Percentiles rank a stretch among this genome's conserved stretches.
phyloP scores from a whole-genome alignment of 139 green algal genomes.

The Coelastrella sp. region DNA sequence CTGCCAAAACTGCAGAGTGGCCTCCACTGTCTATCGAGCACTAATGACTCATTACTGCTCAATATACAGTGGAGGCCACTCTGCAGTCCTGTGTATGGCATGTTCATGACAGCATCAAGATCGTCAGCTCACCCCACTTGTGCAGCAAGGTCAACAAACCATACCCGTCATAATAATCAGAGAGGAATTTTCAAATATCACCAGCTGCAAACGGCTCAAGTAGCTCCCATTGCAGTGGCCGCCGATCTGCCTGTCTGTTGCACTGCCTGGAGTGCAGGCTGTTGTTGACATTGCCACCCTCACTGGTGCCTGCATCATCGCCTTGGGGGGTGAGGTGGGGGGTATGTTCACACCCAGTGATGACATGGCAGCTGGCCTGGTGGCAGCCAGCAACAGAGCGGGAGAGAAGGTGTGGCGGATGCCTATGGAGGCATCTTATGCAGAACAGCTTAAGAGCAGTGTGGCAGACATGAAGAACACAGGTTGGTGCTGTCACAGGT shows the following conservation, averaged over 20 bases:
- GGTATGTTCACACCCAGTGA: slow-evolving; percentile 87
- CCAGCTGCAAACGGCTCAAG: too few species aligned
- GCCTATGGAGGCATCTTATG: slow-evolving; percentile 93
- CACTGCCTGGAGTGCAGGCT: slow-evolving; percentile 21
- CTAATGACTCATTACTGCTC: too few species aligned
- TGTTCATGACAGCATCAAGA: too few species aligned
- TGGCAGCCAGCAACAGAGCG: slow-evolving; percentile 53
- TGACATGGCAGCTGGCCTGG: slow-evolving; percentile 62
- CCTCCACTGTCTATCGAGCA: too few species aligned
- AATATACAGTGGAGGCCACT: too few species aligned
- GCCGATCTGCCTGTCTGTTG: not conserved
- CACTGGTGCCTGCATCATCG: slow-evolving; percentile 96
- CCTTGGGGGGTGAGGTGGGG: slow-evolving; percentile 85
- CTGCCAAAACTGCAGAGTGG: too few species aligned
- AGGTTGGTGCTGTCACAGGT: slow-evolving; percentile 32
- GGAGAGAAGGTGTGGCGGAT: slow-evolving; percentile 89
- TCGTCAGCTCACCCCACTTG: too few species aligned
- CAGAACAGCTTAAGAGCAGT: slow-evolving; percentile 74
- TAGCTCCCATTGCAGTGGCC: not conserved
- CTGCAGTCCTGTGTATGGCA: too few species aligned
- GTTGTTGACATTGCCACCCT: slow-evolving; percentile 97
- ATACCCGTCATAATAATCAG: too few species aligned
- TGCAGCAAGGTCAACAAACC: too few species aligned
- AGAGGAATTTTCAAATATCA: too few species aligned
- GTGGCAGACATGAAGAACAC: slow-evolving; percentile 95